Evolutionary conservation across 345 rosid species (phyloP).

Genomic region (Populus ilicifolia): DNA sequence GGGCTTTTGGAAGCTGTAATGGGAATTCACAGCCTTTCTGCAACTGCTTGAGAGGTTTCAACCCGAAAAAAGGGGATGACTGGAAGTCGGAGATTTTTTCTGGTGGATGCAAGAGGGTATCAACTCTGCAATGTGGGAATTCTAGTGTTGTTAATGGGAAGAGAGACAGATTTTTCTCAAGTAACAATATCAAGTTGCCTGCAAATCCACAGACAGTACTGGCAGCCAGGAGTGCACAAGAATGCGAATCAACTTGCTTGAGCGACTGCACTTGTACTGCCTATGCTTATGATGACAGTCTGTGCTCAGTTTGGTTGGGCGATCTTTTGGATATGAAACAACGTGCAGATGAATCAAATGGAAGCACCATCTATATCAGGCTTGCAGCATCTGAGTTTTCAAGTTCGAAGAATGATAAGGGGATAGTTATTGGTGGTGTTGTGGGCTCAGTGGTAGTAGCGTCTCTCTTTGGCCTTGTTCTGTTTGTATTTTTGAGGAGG

Average conservation of each 20-base stretch:
- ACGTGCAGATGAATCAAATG: conserved; percentile 27
- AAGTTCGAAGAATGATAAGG: conserved; percentile 30
- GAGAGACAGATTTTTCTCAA: conserved; percentile 29
- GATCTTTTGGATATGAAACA: conserved; percentile 45
- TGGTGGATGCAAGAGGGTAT: conserved; percentile 52
- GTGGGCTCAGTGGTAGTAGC: conserved; percentile 31
- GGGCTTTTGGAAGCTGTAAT: conserved; percentile 58
- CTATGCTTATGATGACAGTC: conserved; percentile 42
- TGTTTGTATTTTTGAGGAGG: conserved; percentile 29
- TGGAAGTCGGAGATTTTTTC: conserved; percentile 58
- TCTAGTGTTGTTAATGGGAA: conserved; percentile 21
- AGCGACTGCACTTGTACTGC: conserved; percentile 61
- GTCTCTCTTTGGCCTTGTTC: conserved; percentile 26
- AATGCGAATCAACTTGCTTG: conserved; percentile 47
- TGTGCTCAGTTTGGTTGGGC: conserved; percentile 52
- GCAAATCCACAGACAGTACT: conserved; percentile 4
- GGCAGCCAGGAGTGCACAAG: conserved; percentile 18
- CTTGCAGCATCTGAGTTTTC: conserved; percentile 69
- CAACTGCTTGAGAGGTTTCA: conserved; percentile 48
- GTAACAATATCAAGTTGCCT: conserved; percentile 23
- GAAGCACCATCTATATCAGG: conserved; percentile 39
- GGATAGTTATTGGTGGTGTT: conserved; percentile 36
- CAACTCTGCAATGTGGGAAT: conserved; percentile 42
- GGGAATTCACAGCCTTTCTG: conserved; percentile 45
- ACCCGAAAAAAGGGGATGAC: conserved; percentile 21